These are phyloP conservation scores for Cicer cuneatum DNA, from an alignment of 306 rosid genomes.

Conservation along the genomic window DNA sequence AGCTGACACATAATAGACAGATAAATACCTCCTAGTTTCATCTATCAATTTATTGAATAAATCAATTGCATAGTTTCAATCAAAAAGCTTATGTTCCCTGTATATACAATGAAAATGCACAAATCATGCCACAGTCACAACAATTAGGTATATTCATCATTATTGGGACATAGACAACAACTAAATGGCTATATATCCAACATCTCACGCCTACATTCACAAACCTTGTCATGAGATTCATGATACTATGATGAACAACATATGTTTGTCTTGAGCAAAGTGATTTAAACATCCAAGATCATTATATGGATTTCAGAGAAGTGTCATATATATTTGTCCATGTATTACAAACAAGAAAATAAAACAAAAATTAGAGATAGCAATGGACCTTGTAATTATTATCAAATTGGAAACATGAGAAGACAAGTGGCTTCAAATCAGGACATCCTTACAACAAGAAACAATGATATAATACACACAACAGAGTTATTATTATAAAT, in stretches of 20 bases:
- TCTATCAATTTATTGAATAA: constrained; percentile 17
- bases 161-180: constrained; percentile 58
- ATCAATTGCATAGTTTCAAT: constrained; percentile 32
- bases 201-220: constrained; percentile 63
- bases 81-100: constrained; percentile 28
- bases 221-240: constrained; percentile 50
- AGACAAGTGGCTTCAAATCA: constrained; percentile 64
- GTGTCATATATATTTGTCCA: constrained; percentile 58
- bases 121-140: constrained; percentile 23
- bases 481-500: constrained; percentile 47
- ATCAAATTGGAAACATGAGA: constrained; percentile 56
- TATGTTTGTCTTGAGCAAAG: constrained; percentile 67
- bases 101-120: constrained; percentile 19
- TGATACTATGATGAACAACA: constrained; percentile 61
- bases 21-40: constrained; percentile 14
- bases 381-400: constrained; percentile 42
- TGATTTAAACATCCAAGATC: constrained; percentile 51
- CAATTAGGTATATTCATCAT: constrained; percentile 33
- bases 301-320: constrained; percentile 45
- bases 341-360: constrained; percentile 53
- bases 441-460: constrained; percentile 60
- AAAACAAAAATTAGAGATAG: constrained; percentile 49
- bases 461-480: constrained; percentile 61
- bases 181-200: constrained; percentile 56
- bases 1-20: no score